Evolutionary conservation across 768 basidiomycete species (phyloP), one percentile per base, ranked within the genome.

Genomic region (Leccinum disarticulatum): DNA sequence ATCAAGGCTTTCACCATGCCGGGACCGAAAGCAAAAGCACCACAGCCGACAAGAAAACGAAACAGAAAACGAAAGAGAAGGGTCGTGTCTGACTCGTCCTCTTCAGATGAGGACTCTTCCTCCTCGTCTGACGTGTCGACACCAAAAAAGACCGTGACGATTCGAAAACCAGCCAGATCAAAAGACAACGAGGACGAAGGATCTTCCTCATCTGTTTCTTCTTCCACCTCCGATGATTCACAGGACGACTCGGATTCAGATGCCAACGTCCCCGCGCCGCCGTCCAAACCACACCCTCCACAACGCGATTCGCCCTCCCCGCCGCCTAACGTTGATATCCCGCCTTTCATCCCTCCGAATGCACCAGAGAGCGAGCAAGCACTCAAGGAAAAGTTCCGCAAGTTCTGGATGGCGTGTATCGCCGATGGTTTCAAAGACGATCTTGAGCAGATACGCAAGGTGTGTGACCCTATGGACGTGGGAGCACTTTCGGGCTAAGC

Each of bases 341-440:
- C 88, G 0, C 77, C 88, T 1, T 89, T 91, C 66, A 66, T 88
- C 13, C 77, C 83, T 4, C 54, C 61, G 25, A 73, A 77, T 33
- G 68, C 73, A 6, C 65, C 69, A 14, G 72, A 78, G 50, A 72
- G 77, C 31, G 87, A 92, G 60, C 75, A 80, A 48, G 68, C 70
- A 8, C 70, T 93, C 68, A 87, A 85, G 66, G 83, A 83, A 35
- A 83, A 79, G 48, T 94, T 94, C 71, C 77, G 87, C 57, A 87
- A 87, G 71, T 93, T 94, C 68, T 94, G 92, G 92, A 92, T 94
- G 91, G 76, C 84, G 3, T 84, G 87, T 1, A 81, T 93, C 7
- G 89, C 86, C 2, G 90, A 93, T 69, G 91, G 84, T 11, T 95
- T 94, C 74, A 83, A 83, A 62, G 87, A 89, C 50, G 93, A 94